Evolutionary conservation across 192 early-diverging fungal species (phyloP).

Genomic region (Backusella tuberculispora): DNA sequence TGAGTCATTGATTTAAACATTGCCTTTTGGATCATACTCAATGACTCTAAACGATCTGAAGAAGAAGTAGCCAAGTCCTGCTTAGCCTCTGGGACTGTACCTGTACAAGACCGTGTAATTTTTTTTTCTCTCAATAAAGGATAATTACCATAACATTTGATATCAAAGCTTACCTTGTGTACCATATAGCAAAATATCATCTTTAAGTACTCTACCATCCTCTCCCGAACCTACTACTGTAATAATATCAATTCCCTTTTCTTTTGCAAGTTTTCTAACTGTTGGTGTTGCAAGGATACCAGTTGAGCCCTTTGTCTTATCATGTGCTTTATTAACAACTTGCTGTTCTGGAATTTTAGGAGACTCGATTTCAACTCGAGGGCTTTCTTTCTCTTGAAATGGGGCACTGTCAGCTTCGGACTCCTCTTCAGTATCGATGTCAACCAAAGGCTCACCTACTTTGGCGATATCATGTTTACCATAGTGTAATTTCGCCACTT

Average conservation of each 20-base stretch:
- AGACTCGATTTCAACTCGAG: no score
- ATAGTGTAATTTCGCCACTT: conserved; percentile 80
- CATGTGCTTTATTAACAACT: not conserved
- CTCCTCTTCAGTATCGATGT: conserved; percentile 44
- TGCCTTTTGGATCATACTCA: conserved; percentile 77
- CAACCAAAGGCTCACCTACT: conserved; percentile 82
- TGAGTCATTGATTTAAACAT: conserved; percentile 98
- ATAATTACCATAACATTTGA: not conserved
- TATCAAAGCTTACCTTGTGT: not conserved
- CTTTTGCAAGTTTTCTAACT: conserved; percentile 83
- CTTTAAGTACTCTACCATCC: conserved; percentile 87
- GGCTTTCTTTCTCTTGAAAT: not conserved
- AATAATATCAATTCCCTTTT: conserved; percentile 76
- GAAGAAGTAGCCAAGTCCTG: conserved; percentile 3
- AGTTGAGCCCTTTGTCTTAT: not conserved
- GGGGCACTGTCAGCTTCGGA: not conserved
- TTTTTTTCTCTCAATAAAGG: not conserved
- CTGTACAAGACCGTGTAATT: not conserved
- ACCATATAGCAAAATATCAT: conserved; percentile 77
- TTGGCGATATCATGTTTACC: conserved; percentile 86
- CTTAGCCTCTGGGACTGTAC: not conserved
- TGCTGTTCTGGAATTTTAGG: not conserved
- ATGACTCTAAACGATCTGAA: conserved; percentile 21
- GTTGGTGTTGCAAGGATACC: conserved; percentile 81
- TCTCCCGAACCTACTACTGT: conserved; percentile 82